Evolutionary conservation across 345 rosid genomes (phyloP).

Genomic region (Boechera stricta): DNA sequence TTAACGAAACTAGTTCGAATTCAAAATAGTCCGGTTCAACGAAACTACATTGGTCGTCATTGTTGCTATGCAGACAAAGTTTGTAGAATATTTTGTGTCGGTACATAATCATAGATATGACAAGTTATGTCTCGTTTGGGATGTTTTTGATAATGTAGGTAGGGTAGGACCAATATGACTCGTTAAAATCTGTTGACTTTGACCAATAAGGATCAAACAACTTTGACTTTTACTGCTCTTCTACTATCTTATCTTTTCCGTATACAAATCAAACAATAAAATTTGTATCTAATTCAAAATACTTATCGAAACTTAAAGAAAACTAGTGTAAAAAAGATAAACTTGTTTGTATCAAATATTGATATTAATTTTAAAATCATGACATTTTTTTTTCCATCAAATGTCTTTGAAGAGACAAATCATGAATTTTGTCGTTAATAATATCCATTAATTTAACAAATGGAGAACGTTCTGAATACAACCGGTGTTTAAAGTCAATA

Average conservation of each 20-base stretch:
- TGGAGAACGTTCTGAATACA: too few species aligned
- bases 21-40: background rate
- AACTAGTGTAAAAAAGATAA: background rate
- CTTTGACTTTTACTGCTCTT: constrained; percentile 27
- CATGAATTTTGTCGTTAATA: too few species aligned
- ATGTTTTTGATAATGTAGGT: constrained; percentile 10
- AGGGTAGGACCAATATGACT: constrained; percentile 33
- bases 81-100: constrained; percentile 32
- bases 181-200: constrained; percentile 26
- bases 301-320: background rate
- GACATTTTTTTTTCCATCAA: too few species aligned
- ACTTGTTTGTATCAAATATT: background rate
- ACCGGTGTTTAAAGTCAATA: background rate
- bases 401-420: too few species aligned
- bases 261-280: constrained; percentile 3
- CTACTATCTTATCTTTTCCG: too few species aligned
- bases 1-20: background rate
- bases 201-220: constrained; percentile 2
- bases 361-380: too few species aligned
- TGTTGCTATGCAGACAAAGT: background rate
- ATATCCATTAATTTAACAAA: too few species aligned
- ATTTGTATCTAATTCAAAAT: background rate
- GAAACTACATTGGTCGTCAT: background rate
- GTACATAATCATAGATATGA: constrained; percentile 17
- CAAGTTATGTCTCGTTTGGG: constrained; percentile 26